Conservation (phyloP, 768 basidiomycete species). For the Russula ochroleuca region DNA sequence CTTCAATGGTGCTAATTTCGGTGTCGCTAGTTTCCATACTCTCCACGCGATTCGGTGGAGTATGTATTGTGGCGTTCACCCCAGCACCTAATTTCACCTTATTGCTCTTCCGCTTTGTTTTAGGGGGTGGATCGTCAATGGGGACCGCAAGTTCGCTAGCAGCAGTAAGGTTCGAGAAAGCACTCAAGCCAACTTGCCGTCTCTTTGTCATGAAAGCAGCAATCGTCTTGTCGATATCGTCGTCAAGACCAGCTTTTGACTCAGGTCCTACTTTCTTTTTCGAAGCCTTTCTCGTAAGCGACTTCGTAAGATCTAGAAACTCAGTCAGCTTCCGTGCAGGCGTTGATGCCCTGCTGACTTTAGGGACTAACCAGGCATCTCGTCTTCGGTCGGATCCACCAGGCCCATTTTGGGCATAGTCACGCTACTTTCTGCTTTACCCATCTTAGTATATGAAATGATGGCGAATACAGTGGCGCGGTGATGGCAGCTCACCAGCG, state of each 20-base stretch:
- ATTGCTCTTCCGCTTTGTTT: neutral
- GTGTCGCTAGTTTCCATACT: neutral
- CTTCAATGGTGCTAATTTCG: neutral
- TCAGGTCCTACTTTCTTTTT: constrained; percentile 3
- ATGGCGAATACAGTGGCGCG: neutral
- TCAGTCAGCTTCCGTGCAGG: neutral
- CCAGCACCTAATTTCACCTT: neutral
- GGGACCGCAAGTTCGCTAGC: neutral
- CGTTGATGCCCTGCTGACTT: neutral
- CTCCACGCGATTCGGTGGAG: neutral
- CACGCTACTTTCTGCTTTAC: neutral
- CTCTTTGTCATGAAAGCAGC: constrained; percentile 14
- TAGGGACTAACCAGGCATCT: constrained; percentile 9
- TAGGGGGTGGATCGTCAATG: neutral
- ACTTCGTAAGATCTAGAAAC: constrained; percentile 5
- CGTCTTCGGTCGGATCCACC: neutral
- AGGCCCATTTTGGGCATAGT: constrained; percentile 3
- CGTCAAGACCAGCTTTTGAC: neutral
- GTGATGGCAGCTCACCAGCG: constrained; percentile 4
- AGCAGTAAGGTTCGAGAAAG: neutral
- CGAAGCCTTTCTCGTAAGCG: neutral
- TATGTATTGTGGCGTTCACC: neutral
- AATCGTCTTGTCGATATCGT: constrained; percentile 23
- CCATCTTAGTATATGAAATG: constrained; percentile 3
- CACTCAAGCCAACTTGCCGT: neutral